Evolutionary conservation across 768 basidiomycete genomes (phyloP).

Genomic region (Gelatoporia subvermispora): DNA sequence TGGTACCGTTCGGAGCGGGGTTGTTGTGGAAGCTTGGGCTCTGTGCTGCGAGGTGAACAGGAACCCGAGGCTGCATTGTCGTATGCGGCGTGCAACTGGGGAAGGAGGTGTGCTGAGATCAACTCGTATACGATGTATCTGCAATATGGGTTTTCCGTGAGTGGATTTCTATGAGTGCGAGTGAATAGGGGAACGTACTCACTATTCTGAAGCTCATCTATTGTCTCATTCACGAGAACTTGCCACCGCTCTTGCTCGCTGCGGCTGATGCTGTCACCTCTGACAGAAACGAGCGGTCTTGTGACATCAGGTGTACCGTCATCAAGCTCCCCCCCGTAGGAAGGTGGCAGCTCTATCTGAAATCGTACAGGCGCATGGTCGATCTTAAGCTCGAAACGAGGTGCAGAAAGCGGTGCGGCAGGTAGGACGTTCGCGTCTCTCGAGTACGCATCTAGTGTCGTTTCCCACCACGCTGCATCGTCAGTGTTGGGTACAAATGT

Average conservation of each 20-base stretch:
- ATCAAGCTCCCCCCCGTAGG: not conserved
- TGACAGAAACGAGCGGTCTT: slow-evolving; percentile 32
- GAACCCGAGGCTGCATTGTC: not conserved
- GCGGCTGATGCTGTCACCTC: slow-evolving; percentile 43
- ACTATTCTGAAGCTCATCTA: slow-evolving; percentile 29
- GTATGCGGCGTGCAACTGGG: slow-evolving; percentile 38
- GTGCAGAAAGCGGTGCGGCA: slow-evolving; percentile 11
- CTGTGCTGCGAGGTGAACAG: not conserved
- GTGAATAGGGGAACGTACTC: slow-evolving; percentile 21
- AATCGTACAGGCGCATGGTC: slow-evolving; percentile 29
- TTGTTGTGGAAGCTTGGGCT: not conserved
- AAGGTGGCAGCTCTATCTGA: slow-evolving; percentile 25
- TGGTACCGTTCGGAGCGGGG: slow-evolving; percentile 35
- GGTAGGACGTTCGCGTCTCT: slow-evolving; percentile 8
- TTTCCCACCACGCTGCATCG: slow-evolving; percentile 29
- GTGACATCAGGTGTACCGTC: slow-evolving; percentile 5
- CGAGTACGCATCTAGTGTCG: slow-evolving; percentile 21
- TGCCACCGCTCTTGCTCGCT: slow-evolving; percentile 48
- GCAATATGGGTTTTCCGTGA: not conserved
- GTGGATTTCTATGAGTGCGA: not conserved
- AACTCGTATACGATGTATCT: slow-evolving; percentile 64
- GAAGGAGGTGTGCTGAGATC: slow-evolving; percentile 51
- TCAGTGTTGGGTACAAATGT: slow-evolving; percentile 33
- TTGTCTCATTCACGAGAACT: slow-evolving; percentile 31
- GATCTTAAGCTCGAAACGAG: slow-evolving; percentile 32